These are phyloP conservation scores for Clitopilus hobsonii DNA, from an alignment of 768 basidiomycete genomes.

Conservation along the genomic window DNA sequence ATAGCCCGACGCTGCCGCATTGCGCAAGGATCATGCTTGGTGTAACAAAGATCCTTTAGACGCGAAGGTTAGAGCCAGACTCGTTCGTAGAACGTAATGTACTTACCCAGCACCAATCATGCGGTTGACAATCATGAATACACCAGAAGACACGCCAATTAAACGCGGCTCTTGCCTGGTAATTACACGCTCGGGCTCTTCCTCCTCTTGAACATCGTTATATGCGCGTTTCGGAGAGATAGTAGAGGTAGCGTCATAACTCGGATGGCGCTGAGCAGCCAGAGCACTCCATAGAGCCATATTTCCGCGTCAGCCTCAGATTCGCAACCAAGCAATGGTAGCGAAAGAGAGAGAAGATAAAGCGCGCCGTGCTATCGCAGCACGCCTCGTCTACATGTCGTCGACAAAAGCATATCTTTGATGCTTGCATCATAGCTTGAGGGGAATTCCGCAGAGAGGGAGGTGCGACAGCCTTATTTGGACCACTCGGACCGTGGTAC, in stretches of 20 bases:
- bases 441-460: too few relatives aligned
- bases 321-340: too few relatives aligned
- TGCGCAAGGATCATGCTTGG: slow-evolving; percentile 25
- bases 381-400: too few relatives aligned
- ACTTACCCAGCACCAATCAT: slow-evolving; percentile 32
- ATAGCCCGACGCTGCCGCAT: slow-evolving; percentile 28
- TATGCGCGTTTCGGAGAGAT: not conserved
- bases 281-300: not conserved
- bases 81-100: not conserved
- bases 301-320: not conserved
- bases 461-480: too few relatives aligned
- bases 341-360: too few relatives aligned
- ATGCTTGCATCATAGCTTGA: too few relatives aligned
- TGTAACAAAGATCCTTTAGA: slow-evolving; percentile 34
- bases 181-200: not conserved
- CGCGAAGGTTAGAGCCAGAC: not conserved
- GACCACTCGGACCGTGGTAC: too few relatives aligned
- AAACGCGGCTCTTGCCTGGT: slow-evolving; percentile 5
- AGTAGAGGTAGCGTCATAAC: not conserved
- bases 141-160: slow-evolving; percentile 25
- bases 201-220: not conserved
- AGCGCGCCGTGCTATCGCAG: too few relatives aligned
- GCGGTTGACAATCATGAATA: slow-evolving; percentile 33
- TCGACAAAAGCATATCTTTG: too few relatives aligned
- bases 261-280: not conserved